phyloP scores from a whole-genome alignment of 1,284 basidiomycete species.

The Cystobasidium pallidum region DNA sequence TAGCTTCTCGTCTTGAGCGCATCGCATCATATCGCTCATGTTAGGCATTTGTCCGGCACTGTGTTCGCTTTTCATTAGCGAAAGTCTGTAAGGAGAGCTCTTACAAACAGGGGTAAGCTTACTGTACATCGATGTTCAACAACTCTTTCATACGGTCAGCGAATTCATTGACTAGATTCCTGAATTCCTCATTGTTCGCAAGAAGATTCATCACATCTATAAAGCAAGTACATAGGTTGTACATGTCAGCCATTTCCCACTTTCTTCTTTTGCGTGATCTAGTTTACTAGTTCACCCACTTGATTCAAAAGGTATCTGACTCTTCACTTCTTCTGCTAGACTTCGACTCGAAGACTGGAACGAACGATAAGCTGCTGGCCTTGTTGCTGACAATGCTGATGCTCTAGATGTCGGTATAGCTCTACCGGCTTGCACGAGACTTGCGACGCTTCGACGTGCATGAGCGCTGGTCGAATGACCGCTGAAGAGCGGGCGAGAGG shows the following conservation, averaged over 20 bases:
- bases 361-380: not conserved
- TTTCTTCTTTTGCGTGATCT: not conserved
- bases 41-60: slow-evolving; percentile 33
- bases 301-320: slow-evolving; percentile 23
- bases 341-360: slow-evolving; percentile 9
- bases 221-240: not conserved
- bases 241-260: not conserved
- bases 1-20: slow-evolving; percentile 24
- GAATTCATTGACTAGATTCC: slow-evolving; percentile 21
- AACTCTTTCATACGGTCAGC: slow-evolving; percentile 39
- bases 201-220: slow-evolving; percentile 41
- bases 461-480: not conserved
- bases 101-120: not conserved
- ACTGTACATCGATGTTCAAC: slow-evolving; percentile 34
- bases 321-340: slow-evolving; percentile 34
- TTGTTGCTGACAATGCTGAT: not conserved
- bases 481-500: not conserved
- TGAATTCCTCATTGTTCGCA: slow-evolving; percentile 34
- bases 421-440: not conserved
- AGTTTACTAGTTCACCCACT: no score
- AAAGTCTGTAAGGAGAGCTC: not conserved
- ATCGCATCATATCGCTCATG: slow-evolving; percentile 32
- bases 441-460: not conserved
- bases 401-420: not conserved
- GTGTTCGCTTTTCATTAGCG: not conserved